Conservation (phyloP, 1,284 basidiomycete genomes). For the Erythrobasidium hasegawianum region DNA sequence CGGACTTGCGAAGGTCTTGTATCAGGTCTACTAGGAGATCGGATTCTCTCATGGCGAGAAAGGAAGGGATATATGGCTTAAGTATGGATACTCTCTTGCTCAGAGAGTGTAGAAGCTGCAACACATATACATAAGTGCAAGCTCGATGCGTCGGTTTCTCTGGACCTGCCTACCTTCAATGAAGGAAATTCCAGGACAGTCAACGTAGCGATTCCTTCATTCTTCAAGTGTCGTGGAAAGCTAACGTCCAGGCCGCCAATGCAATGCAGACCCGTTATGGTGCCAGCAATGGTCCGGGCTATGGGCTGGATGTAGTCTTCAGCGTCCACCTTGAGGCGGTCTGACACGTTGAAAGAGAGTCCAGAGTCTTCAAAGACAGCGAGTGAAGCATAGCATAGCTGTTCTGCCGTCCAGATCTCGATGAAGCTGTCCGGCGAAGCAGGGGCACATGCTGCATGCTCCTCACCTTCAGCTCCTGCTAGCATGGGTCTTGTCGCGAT, state of each 20-base stretch:
- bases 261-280: constrained; percentile 37
- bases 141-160: background rate
- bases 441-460: no score
- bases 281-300: background rate
- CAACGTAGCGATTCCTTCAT: constrained; percentile 44
- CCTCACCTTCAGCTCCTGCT: no score
- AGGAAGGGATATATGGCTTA: constrained; percentile 47
- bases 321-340: background rate
- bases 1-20: constrained; percentile 33
- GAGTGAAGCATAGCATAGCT: constrained; percentile 23
- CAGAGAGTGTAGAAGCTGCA: constrained; percentile 41
- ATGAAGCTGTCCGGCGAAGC: background rate
- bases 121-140: constrained; percentile 6
- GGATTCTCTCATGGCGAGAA: constrained; percentile 47
- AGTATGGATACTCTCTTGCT: constrained; percentile 39
- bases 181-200: constrained; percentile 44
- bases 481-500: no score
- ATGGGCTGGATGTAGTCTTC: background rate
- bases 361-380: constrained; percentile 34
- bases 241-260: constrained; percentile 47
- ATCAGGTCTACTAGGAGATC: constrained; percentile 42
- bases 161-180: constrained; percentile 43
- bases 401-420: constrained; percentile 27
- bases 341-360: constrained; percentile 21
- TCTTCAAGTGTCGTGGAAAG: constrained; percentile 36